Base-by-base conservation (phyloP, 768 basidiomycete species). In the Cytidiella melzeri region DNA sequence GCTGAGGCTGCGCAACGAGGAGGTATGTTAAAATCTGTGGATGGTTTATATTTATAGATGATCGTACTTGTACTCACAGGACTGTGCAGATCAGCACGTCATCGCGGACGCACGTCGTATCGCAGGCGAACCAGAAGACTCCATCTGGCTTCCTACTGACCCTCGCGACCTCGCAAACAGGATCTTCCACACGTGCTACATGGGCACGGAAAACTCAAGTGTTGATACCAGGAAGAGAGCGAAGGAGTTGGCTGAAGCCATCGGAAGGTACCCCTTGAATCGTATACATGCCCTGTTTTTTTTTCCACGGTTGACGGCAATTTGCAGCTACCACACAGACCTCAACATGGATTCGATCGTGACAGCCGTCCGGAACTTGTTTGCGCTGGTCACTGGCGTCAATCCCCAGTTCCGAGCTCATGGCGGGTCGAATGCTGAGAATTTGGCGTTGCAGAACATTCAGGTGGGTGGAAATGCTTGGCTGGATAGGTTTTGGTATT, bases 141-240 rank as follows among this genome's bases (percentile, higher is more conserved):
- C 94, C 1, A 68, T 68, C 1, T 98, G 97, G 62, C 59, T 92
- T 23, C 95, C 96, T 1, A 75, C 79, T 0, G 93, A 99, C 64
- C 81, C 94, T 0, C 79, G 75, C 41, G 96, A 98, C 62, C 92
- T 97, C 58, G 81, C 82, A 23, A 74, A 72, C 46, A 76, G 92
- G 21, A 84, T 98, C 47, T 95, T 99, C 72, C 94, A 98, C 65
- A 95, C 94, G 0, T 96, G 92, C 67, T 99, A 95, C 67, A 98
- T 99, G 96, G 95, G 95, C 4, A 99, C 96, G 0, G 90, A 93
- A 65, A 94, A 98, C 64, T 97, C 95, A 5, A 91, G 85, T 52
- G 65, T 65, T 0, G 96, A 96, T 58, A 98, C 96, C 5, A 73
- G 92, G 10, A 69, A 74, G 53, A 74, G 96, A 27, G 96, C 96